These are phyloP conservation scores for Lathyrus aphaca DNA, from an alignment of 306 rosid genomes.

Conservation along the genomic window DNA sequence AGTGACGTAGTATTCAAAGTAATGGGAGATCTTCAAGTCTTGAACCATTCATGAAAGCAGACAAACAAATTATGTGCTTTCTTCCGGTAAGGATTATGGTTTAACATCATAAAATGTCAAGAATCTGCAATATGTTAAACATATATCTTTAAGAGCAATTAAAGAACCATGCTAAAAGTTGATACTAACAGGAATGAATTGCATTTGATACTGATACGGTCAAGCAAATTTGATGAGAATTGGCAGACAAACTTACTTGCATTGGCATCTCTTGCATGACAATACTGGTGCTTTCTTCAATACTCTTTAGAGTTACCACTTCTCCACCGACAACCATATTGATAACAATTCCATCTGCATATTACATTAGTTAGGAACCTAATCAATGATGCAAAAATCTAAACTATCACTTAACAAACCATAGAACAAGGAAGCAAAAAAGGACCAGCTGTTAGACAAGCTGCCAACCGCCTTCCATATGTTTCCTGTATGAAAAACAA, in stretches of 20 bases:
- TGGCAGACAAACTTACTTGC: conserved; percentile 58
- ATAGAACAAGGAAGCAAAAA: conserved; percentile 40
- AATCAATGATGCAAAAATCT: conserved; percentile 36
- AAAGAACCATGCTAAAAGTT: conserved; percentile 14
- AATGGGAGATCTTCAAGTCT: conserved; percentile 27
- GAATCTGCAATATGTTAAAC: conserved; percentile 65
- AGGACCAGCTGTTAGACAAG: conserved; percentile 87
- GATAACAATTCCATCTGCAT: conserved; percentile 87
- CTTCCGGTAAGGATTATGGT: conserved; percentile 33
- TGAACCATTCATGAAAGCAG: conserved; percentile 30
- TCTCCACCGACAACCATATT: conserved; percentile 96
- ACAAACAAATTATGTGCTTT: conserved; percentile 38
- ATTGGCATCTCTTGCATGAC: conserved; percentile 94
- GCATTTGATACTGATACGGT: background rate
- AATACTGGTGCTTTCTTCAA: conserved; percentile 79
- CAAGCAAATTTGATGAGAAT: background rate
- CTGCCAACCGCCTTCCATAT: conserved; percentile 70
- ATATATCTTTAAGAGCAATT: conserved; percentile 34
- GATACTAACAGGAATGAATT: conserved; percentile 6
- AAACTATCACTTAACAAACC: conserved; percentile 28
- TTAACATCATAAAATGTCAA: conserved; percentile 65
- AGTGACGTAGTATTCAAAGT: conserved; percentile 33
- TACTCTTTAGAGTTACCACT: conserved; percentile 72
- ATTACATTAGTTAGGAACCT: conserved; percentile 40
- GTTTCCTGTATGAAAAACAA: conserved; percentile 65